Conservation (phyloP, 805 yeast species). For the Barnettozyma pratensis region DNA sequence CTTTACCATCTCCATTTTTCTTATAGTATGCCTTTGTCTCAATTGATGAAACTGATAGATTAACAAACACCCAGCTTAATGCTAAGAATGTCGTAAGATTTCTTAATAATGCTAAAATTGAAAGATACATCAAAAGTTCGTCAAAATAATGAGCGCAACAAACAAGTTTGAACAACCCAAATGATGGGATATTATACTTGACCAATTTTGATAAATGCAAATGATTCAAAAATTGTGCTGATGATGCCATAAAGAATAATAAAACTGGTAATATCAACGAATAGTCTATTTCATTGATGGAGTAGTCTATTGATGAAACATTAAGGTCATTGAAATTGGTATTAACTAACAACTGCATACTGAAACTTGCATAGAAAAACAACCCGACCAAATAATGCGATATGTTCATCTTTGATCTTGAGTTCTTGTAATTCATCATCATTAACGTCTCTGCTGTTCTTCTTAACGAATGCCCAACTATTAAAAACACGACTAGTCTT, state of each 20-base stretch:
- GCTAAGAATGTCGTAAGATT: conserved; percentile 17
- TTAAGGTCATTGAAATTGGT: conserved; percentile 17
- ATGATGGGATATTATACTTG: conserved; percentile 44
- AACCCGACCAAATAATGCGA: conserved; percentile 65
- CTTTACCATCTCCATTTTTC: conserved; percentile 15
- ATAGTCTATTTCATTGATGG: conserved; percentile 4
- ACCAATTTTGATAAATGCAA: conserved; percentile 21
- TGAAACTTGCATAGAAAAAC: conserved; percentile 48
- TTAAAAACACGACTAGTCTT: conserved; percentile 19
- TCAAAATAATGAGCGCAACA: conserved; percentile 68
- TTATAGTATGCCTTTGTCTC: conserved; percentile 48
- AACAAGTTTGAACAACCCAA: conserved; percentile 43
- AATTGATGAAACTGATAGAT: conserved; percentile 50
- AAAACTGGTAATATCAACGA: conserved; percentile 10
- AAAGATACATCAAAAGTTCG: conserved; percentile 52
- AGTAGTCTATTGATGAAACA: background rate
- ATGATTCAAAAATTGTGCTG: conserved; percentile 37
- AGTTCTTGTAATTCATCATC: conserved; percentile 37
- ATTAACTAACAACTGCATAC: conserved; percentile 31
- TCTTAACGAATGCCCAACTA: conserved; percentile 48
- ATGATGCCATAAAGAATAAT: conserved; percentile 27
- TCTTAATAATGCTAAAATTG: conserved; percentile 22
- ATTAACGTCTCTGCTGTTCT: conserved; percentile 49
- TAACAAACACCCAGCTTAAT: conserved; percentile 32
- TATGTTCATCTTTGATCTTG: conserved; percentile 51